phyloP scores from a whole-genome alignment of 2,329 filamentous ascomycete genomes.

The Penicillium brevicompactum region DNA sequence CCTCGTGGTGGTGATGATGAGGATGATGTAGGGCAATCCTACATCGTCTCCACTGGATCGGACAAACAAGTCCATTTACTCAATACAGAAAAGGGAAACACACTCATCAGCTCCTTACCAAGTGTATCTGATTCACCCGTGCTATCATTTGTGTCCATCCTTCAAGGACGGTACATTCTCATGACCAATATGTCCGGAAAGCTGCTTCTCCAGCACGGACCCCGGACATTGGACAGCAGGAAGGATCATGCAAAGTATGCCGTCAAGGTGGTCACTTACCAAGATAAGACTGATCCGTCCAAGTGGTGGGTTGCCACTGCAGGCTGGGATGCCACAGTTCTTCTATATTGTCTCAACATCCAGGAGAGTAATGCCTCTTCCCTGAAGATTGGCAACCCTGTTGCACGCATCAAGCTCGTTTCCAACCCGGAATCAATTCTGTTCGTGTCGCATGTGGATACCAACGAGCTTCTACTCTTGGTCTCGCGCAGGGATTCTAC shows the following conservation, averaged over 20 bases:
- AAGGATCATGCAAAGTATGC: slow-evolving; percentile 63
- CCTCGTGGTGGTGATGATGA: slow-evolving; percentile 9
- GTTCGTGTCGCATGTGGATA: slow-evolving; percentile 55
- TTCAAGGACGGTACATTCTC: slow-evolving; percentile 48
- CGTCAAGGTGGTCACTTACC: slow-evolving; percentile 52
- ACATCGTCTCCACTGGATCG: slow-evolving; percentile 49
- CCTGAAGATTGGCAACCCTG: slow-evolving; percentile 29
- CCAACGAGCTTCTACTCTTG: slow-evolving; percentile 51
- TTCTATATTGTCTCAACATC: slow-evolving; percentile 49
- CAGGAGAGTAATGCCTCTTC: slow-evolving; percentile 4
- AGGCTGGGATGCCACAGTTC: slow-evolving; percentile 62
- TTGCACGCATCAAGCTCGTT: slow-evolving; percentile 32
- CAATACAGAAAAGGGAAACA: slow-evolving; percentile 22
- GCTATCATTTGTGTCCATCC: slow-evolving; percentile 52
- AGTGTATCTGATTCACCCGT: slow-evolving; percentile 49
- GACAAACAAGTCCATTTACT: slow-evolving; percentile 54
- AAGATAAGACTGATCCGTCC: slow-evolving; percentile 31
- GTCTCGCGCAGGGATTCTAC: slow-evolving; percentile 61
- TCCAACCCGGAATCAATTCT: slow-evolving; percentile 61
- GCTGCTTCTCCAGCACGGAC: slow-evolving; percentile 51
- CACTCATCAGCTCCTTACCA: slow-evolving; percentile 26
- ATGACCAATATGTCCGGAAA: slow-evolving; percentile 63
- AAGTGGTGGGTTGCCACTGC: slow-evolving; percentile 56
- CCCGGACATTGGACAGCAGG: slow-evolving; percentile 49
- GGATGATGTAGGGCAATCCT: slow-evolving; percentile 15